These are phyloP conservation scores for Kandelia obovata DNA, from an alignment of 345 rosid species.

Conservation along the genomic window DNA sequence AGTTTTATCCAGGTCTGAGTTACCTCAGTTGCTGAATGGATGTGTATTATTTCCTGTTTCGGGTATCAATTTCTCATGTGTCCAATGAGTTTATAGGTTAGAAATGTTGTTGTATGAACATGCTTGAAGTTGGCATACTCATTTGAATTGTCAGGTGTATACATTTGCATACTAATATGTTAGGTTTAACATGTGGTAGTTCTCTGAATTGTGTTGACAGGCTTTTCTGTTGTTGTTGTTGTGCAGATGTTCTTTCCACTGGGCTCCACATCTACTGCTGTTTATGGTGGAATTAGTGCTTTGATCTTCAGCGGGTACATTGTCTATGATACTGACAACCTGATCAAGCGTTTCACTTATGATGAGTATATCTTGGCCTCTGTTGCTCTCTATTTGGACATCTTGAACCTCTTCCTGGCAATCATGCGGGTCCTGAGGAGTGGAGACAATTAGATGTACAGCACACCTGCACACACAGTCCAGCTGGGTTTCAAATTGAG, in stretches of 20 bases:
- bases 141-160: no score
- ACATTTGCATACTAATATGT: no score
- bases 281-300: constrained; percentile 80
- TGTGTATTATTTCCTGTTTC: neutral
- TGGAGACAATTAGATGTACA: constrained; percentile 44
- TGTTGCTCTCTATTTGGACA: constrained; percentile 77
- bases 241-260: constrained; percentile 88
- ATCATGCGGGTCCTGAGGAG: constrained; percentile 75
- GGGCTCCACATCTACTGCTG: constrained; percentile 69
- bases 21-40: constrained; percentile 1
- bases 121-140: no score
- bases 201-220: neutral
- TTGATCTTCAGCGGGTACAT: constrained; percentile 87
- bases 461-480: neutral
- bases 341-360: constrained; percentile 90
- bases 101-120: no score
- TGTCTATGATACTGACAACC: constrained; percentile 79
- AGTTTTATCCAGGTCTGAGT: constrained; percentile 75
- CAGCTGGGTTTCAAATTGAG: no score
- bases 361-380: constrained; percentile 95
- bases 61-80: no score
- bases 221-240: constrained; percentile 18
- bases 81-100: no score
- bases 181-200: neutral
- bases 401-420: constrained; percentile 83